phyloP scores from a whole-genome alignment of 352 stramenopile genomes.

The Globisporangium solare region DNA sequence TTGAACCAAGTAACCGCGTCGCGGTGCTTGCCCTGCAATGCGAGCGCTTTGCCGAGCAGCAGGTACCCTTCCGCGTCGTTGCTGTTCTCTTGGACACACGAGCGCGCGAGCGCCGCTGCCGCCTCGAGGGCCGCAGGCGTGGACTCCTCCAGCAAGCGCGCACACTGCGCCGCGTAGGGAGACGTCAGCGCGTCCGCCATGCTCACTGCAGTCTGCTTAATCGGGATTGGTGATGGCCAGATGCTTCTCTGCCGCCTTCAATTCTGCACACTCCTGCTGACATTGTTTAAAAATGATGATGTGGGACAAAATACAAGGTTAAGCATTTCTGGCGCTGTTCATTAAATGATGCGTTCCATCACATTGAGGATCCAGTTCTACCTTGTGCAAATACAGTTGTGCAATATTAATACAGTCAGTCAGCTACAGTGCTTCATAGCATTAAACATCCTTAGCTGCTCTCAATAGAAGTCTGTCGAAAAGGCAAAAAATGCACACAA shows the following conservation, averaged over 20 bases:
- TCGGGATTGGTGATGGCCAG: too few species aligned
- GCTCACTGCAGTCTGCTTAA: background rate
- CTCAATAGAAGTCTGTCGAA: too few species aligned
- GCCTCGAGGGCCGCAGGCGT: conserved; percentile 17
- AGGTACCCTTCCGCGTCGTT: conserved; percentile 23
- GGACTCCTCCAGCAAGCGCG: conserved; percentile 24
- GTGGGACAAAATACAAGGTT: too few species aligned
- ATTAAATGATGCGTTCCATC: background rate
- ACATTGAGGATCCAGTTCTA: background rate
- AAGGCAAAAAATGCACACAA: too few species aligned
- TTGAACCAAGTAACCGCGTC: conserved; percentile 45
- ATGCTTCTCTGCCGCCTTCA: too few species aligned
- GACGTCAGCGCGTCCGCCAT: conserved; percentile 1
- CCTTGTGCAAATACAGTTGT: background rate
- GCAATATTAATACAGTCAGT: too few species aligned
- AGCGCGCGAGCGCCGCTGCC: conserved; percentile 23
- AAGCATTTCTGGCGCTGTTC: too few species aligned
- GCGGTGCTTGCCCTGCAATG: conserved; percentile 25
- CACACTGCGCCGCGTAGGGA: conserved; percentile 12
- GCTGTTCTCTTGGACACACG: conserved; percentile 21
- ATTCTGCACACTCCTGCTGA: too few species aligned
- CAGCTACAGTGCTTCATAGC: too few species aligned
- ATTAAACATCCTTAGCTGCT: too few species aligned
- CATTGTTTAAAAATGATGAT: too few species aligned
- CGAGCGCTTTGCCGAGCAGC: conserved; percentile 32